Conservation (phyloP, 331 rosid species). For the Erythrophleum ivorense region DNA sequence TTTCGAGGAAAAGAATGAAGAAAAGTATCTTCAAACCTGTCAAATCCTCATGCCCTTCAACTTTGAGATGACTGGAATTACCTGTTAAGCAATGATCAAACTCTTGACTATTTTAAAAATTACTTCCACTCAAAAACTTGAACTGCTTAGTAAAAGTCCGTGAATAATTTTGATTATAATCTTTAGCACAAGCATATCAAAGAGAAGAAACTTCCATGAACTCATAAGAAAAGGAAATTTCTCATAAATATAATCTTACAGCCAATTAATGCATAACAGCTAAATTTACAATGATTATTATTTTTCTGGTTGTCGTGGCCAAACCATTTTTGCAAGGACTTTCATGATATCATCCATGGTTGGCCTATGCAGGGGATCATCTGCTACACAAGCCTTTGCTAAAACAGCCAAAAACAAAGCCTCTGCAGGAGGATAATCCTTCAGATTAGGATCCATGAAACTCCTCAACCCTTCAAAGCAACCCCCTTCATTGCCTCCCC, state of each 20-base stretch:
- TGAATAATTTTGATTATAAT: not conserved
- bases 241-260: constrained; percentile 24
- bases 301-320: constrained; percentile 23
- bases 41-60: not conserved
- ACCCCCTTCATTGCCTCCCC: constrained; percentile 54
- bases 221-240: constrained; percentile 7
- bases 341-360: constrained; percentile 70
- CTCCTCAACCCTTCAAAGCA: constrained; percentile 67
- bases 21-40: not conserved
- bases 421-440: constrained; percentile 65
- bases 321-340: constrained; percentile 63
- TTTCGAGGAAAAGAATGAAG: not conserved
- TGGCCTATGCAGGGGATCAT: constrained; percentile 70
- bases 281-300: constrained; percentile 22
- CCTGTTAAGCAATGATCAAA: not conserved
- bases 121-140: too few relatives aligned
- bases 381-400: constrained; percentile 73
- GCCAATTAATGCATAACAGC: not conserved
- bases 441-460: constrained; percentile 66
- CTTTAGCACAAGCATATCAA: not conserved
- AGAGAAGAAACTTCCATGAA: not conserved
- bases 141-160: too few relatives aligned
- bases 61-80: not conserved
- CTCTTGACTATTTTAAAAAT: too few relatives aligned
- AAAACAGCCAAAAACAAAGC: constrained; percentile 62